Evolutionary conservation across 306 rosid genomes (phyloP).

Genomic region (Hippophae gyantsensis): DNA sequence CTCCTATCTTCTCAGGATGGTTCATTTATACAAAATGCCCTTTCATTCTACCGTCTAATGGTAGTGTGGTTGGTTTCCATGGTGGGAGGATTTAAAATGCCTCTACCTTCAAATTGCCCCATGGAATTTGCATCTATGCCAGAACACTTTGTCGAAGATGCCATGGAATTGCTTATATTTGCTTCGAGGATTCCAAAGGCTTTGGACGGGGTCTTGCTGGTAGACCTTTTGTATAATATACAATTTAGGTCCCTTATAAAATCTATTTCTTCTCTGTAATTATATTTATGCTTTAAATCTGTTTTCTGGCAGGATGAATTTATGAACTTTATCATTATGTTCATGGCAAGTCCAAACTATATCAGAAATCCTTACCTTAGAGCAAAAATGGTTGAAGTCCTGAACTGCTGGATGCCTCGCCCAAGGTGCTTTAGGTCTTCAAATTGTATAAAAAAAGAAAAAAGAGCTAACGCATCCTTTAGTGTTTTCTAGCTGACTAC

Average conservation of each 20-base stretch:
- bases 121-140: slow-evolving; percentile 88
- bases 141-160: slow-evolving; percentile 97
- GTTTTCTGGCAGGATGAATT: slow-evolving; percentile 75
- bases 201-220: slow-evolving; percentile 85
- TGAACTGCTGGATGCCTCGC: slow-evolving; percentile 98
- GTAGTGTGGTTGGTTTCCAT: slow-evolving; percentile 82
- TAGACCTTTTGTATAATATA: slow-evolving; percentile 12
- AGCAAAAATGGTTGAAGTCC: slow-evolving; percentile 98
- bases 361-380: slow-evolving; percentile 88
- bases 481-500: slow-evolving; percentile 17
- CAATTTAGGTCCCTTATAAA: no score
- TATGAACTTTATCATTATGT: slow-evolving; percentile 95
- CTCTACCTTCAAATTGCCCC: slow-evolving; percentile 71
- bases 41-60: slow-evolving; percentile 80
- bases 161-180: slow-evolving; percentile 93
- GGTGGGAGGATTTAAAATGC: slow-evolving; percentile 99
- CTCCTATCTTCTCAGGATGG: slow-evolving; percentile 45
- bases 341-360: slow-evolving; percentile 90
- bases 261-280: no score
- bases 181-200: slow-evolving; percentile 97
- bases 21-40: slow-evolving; percentile 66
- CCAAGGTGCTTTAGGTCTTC: slow-evolving; percentile 49
- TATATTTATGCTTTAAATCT: no score
- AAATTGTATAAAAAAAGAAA: slow-evolving; percentile 4
- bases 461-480: slow-evolving; percentile 3